phyloP scores from a whole-genome alignment of 2,329 filamentous ascomycete genomes.

The Coleophoma cylindrospora region DNA sequence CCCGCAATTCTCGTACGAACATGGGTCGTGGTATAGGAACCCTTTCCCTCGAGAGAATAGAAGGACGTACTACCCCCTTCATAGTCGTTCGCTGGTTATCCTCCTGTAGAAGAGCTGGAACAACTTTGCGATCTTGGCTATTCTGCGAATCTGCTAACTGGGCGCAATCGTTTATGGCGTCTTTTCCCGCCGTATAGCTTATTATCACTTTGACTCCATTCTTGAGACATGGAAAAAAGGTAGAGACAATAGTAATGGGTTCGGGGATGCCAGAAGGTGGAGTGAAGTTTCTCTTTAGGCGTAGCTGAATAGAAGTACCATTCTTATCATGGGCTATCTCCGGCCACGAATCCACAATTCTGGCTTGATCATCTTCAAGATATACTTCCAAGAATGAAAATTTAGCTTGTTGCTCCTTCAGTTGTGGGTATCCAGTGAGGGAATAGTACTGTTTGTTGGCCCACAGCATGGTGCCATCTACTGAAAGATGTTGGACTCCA shows the following conservation, averaged over 20 bases:
- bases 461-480: conserved; percentile 19
- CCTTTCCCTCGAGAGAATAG: no score
- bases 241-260: conserved; percentile 14
- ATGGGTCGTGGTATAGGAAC: no score
- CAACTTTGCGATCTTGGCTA: conserved; percentile 10
- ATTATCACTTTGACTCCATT: conserved; percentile 20
- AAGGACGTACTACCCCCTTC: no score
- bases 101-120: no score
- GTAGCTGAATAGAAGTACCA: conserved; percentile 16
- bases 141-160: conserved; percentile 33
- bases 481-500: conserved; percentile 20
- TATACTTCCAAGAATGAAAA: conserved; percentile 17
- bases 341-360: conserved; percentile 13
- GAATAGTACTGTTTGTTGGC: conserved; percentile 22
- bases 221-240: conserved; percentile 16
- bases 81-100: no score
- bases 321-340: conserved; percentile 11
- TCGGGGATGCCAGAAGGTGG: conserved; percentile 20
- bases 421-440: conserved; percentile 11
- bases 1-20: no score
- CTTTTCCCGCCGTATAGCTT: conserved; percentile 20
- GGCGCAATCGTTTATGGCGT: conserved; percentile 22
- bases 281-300: conserved; percentile 18
- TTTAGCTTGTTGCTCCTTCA: conserved; percentile 8
- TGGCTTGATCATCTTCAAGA: conserved; percentile 15